Base-by-base conservation (phyloP, 2,329 filamentous ascomycete genomes). In the Venturia asperata region DNA sequence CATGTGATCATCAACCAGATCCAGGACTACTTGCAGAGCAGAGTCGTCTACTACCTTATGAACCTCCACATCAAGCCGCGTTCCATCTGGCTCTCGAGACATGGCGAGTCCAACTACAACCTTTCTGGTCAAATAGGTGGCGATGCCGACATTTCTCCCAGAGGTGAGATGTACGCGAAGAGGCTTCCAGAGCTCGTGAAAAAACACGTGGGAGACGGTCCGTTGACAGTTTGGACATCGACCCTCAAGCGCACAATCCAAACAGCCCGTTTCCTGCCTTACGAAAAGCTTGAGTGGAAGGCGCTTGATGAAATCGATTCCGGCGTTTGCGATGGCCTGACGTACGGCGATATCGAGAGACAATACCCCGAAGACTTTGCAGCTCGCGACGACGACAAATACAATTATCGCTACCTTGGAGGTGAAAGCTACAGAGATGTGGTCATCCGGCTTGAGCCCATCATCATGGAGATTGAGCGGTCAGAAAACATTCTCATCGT, bases 1-100 rank as follows among this genome's bases (percentile, higher is more conserved):
- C 91, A 96, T 73, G 92, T 97, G 74, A 94, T 97, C 73, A 97
- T 99, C 83, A 99, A 97, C 79, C 88, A 90, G 74, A 96, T 99
- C 72, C 88, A 92, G 74, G 94, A 99, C 77, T 99, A 99, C 74
- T 82, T 99, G 37, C 94, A 97, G 75, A 96, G 91, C 75, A 88
- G 94, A 66, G 88, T 99, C 56, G 93, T 99, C 58, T 99, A 99
- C 78, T 99, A 97, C 75, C 85, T 97, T 66, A 97, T 97, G 87
- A 99, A 97, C 75, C 82, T 99, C 47, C 94, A 99, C 78, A 99
- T 99, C 76, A 93, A 93, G 69, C 93, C 93, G 21, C 86, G 94
- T 65, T 96, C 92, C 4, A 96, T 99, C 69, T 99, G 94, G 94
- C 80, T 99, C 63, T 97, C 94, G 70, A 83, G 94, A 68, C 94